Percentiles rank a stretch among this genome's conserved stretches.
Evolutionary conservation across 2,329 filamentous ascomycete genomes (phyloP).

Genomic region (Calonectria pseudoreteaudii): DNA sequence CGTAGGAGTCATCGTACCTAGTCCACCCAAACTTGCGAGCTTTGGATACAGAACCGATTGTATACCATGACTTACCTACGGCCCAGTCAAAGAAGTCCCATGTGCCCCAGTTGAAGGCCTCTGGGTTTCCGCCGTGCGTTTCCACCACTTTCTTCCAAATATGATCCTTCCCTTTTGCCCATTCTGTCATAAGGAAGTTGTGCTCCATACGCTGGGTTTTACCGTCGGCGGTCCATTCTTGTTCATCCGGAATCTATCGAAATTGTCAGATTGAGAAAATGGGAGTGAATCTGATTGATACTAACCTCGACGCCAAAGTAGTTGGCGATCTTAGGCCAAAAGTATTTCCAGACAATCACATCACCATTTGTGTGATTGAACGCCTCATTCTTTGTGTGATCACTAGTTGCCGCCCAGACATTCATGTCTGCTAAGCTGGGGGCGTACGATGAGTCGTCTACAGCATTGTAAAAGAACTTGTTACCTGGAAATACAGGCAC

Average conservation of each 20-base stretch:
- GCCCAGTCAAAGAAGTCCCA: slow-evolving; percentile 38
- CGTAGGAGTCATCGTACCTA: slow-evolving; percentile 32
- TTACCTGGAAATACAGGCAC: slow-evolving; percentile 29
- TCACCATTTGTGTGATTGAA: slow-evolving; percentile 32
- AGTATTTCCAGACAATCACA: slow-evolving; percentile 28
- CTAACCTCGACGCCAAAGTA: slow-evolving; percentile 26
- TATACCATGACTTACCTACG: slow-evolving; percentile 33
- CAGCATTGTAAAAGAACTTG: slow-evolving; percentile 29
- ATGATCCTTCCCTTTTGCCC: slow-evolving; percentile 31
- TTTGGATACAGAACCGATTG: slow-evolving; percentile 25
- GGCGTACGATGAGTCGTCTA: slow-evolving; percentile 30
- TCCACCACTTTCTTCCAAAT: slow-evolving; percentile 31
- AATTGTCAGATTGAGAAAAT: neutral
- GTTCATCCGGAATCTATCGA: slow-evolving; percentile 17
- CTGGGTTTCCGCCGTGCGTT: slow-evolving; percentile 27
- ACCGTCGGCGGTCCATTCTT: slow-evolving; percentile 28
- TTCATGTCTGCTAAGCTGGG: slow-evolving; percentile 29
- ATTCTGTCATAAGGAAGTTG: slow-evolving; percentile 32
- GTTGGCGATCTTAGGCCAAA: slow-evolving; percentile 19
- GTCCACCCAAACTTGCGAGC: slow-evolving; percentile 36
- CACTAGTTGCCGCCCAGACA: slow-evolving; percentile 22
- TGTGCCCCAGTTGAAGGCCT: slow-evolving; percentile 33
- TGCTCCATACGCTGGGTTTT: slow-evolving; percentile 29
- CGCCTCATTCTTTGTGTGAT: slow-evolving; percentile 27
- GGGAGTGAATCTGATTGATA: neutral